phyloP scores from a whole-genome alignment of 768 basidiomycete genomes.

The Leccinum pellstonianum region DNA sequence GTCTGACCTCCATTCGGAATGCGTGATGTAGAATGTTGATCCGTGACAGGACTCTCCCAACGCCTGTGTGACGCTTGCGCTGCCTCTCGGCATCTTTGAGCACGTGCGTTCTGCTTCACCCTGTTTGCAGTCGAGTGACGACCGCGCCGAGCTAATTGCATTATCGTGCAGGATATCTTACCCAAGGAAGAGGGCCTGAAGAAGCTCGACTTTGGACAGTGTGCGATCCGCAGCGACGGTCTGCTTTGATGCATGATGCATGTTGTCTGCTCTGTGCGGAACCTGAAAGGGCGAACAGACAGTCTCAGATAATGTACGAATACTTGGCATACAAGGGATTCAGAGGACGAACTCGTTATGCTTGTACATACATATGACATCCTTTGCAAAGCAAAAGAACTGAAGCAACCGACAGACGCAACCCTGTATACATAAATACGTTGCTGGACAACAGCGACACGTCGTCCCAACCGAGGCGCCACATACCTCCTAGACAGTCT shows the following conservation, averaged over 20 bases:
- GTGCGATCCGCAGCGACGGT: conserved; percentile 64
- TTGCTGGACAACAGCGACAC: too few species aligned
- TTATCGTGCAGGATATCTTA: conserved; percentile 53
- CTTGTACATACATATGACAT: background rate
- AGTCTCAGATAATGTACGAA: background rate
- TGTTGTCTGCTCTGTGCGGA: background rate
- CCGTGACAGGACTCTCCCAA: conserved; percentile 64
- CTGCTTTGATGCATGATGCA: conserved; percentile 35
- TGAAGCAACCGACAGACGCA: too few species aligned
- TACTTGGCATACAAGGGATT: background rate
- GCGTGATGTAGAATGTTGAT: background rate
- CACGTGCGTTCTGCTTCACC: conserved; percentile 41
- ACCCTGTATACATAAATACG: background rate
- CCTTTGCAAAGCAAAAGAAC: background rate
- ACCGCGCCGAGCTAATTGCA: background rate
- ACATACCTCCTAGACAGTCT: conserved; percentile 30
- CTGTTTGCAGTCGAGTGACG: background rate
- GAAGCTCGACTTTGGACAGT: conserved; percentile 61
- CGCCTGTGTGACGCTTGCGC: conserved; percentile 70
- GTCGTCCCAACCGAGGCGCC: too few species aligned
- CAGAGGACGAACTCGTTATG: background rate
- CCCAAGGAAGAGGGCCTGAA: conserved; percentile 62
- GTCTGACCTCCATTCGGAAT: background rate
- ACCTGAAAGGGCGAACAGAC: background rate
- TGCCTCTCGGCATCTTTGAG: conserved; percentile 79